Conservation (phyloP, 441 rosid genomes). For the Syzygium syzygioides region DNA sequence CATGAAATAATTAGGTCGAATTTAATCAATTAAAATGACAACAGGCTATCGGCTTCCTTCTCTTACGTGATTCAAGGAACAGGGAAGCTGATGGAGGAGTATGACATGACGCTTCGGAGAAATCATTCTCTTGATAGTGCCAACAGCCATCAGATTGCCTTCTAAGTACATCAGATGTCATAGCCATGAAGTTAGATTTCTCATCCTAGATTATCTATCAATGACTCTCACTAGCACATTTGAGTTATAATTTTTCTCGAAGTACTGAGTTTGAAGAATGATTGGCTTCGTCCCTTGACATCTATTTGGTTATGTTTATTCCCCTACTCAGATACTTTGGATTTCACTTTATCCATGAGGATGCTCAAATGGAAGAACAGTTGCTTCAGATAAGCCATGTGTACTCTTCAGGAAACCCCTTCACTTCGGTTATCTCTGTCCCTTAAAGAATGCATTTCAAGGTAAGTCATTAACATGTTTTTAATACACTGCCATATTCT, state of each 20-base stretch:
- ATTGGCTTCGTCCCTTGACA: background rate
- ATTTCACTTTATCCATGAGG: background rate
- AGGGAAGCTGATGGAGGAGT: background rate
- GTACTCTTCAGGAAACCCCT: background rate
- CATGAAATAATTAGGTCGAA: background rate
- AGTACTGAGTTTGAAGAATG: background rate
- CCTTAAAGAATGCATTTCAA: background rate
- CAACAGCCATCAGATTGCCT: background rate
- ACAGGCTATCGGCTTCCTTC: background rate
- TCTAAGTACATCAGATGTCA: background rate
- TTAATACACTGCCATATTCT: background rate
- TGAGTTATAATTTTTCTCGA: background rate
- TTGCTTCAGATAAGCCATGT: background rate
- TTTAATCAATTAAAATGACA: background rate
- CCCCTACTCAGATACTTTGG: background rate
- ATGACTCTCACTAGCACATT: background rate
- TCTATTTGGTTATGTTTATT: background rate
- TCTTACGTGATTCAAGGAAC: background rate
- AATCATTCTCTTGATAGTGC: background rate
- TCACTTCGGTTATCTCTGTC: background rate
- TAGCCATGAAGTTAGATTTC: background rate
- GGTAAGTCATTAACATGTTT: background rate
- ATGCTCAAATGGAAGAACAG: background rate
- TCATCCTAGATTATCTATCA: background rate
- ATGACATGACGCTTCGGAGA: background rate